Evolutionary conservation across 352 stramenopile genomes (phyloP).

Genomic region (Phytophthora vignae): DNA sequence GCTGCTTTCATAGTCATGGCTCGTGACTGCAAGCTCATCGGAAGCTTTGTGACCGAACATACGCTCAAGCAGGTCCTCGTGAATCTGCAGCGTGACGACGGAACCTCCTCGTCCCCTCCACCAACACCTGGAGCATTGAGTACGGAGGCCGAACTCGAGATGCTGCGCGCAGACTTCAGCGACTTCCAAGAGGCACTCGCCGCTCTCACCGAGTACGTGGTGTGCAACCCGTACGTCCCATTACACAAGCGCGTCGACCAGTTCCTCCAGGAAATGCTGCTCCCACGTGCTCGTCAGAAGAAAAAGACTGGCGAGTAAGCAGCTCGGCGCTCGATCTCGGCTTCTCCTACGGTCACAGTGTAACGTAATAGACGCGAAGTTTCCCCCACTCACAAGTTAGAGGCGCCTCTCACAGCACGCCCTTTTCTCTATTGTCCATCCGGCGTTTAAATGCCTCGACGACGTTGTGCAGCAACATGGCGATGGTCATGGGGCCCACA

Average conservation of each 20-base stretch:
- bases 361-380: neutral
- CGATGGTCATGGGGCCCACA: conserved; percentile 99
- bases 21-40: conserved; percentile 80
- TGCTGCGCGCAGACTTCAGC: conserved; percentile 59
- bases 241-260: conserved; percentile 82
- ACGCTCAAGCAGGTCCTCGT: conserved; percentile 82
- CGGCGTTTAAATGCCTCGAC: conserved; percentile 77
- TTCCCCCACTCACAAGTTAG: neutral
- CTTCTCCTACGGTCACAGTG: neutral
- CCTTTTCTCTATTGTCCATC: conserved; percentile 46
- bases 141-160: conserved; percentile 48
- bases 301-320: conserved; percentile 48
- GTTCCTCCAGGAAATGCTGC: conserved; percentile 80
- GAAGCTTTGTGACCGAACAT: conserved; percentile 80
- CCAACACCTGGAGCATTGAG: conserved; percentile 7
- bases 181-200: conserved; percentile 80
- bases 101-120: conserved; percentile 12
- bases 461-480: conserved; percentile 94
- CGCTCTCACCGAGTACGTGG: conserved; percentile 78
- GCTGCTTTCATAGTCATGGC: conserved; percentile 68
- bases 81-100: conserved; percentile 73
- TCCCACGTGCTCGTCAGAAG: conserved; percentile 78
- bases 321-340: neutral
- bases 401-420: conserved; percentile 25
- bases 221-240: conserved; percentile 82